These are phyloP conservation scores for Xylaria sp. DNA, from an alignment of 2,329 filamentous ascomycete genomes.

Conservation along the genomic window DNA sequence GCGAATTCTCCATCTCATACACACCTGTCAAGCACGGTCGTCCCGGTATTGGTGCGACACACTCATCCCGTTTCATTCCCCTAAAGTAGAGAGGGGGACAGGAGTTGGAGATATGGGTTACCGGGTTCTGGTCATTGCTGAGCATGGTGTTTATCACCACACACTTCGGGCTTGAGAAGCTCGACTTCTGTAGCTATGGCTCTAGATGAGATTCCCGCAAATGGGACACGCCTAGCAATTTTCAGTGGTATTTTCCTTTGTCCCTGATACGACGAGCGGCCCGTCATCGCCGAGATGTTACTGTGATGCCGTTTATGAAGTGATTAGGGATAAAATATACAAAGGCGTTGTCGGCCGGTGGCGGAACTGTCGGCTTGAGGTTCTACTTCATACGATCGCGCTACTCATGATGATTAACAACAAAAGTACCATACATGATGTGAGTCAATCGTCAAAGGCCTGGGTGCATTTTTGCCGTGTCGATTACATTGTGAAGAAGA, in stretches of 20 bases:
- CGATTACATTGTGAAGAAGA: not conserved
- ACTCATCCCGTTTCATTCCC: constrained; percentile 99
- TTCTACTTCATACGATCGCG: constrained; percentile 20
- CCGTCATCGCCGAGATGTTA: constrained; percentile 21
- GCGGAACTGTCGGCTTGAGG: constrained; percentile 26
- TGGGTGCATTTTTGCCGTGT: no score
- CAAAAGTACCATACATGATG: not conserved
- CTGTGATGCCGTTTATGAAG: constrained; percentile 37
- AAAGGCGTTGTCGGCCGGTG: constrained; percentile 35
- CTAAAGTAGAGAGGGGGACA: constrained; percentile 71
- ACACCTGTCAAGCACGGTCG: constrained; percentile 99
- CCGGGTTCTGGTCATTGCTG: constrained; percentile 30
- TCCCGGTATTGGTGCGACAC: constrained; percentile 99
- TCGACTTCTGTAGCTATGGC: constrained; percentile 39
- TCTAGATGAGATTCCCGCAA: constrained; percentile 34
- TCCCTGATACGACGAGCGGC: constrained; percentile 25
- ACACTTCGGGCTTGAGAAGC: constrained; percentile 17
- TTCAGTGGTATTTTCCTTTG: constrained; percentile 38
- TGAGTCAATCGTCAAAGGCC: not conserved
- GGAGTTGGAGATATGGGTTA: constrained; percentile 32
- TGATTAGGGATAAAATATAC: constrained; percentile 31
- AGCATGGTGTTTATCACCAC: constrained; percentile 33
- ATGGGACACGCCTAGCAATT: constrained; percentile 37
- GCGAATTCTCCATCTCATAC: constrained; percentile 99
- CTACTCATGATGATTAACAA: not conserved